These are phyloP conservation scores for Melanomma pulvis-pyrius DNA, from an alignment of 495 filamentous ascomycete genomes.

Conservation along the genomic window DNA sequence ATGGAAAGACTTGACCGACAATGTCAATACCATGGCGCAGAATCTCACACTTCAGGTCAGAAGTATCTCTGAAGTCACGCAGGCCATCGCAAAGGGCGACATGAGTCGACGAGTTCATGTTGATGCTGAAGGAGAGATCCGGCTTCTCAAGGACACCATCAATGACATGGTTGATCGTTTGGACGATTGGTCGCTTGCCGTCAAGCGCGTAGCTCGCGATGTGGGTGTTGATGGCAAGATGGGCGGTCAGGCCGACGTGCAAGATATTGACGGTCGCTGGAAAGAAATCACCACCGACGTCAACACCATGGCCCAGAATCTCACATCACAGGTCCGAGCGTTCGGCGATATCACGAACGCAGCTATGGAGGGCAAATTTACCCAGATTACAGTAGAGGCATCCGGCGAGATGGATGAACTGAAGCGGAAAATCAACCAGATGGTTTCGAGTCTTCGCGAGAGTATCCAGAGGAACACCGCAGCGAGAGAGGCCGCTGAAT, in stretches of 20 bases:
- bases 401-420: conserved; percentile 99
- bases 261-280: conserved; percentile 92
- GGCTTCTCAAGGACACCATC: conserved; percentile 93
- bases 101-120: conserved; percentile 97
- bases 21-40: conserved; percentile 92
- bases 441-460: conserved; percentile 94
- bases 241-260: conserved; percentile 95
- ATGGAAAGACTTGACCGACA: conserved; percentile 98
- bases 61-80: conserved; percentile 94
- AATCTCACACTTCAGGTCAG: conserved; percentile 95
- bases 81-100: conserved; percentile 92
- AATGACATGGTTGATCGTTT: conserved; percentile 99
- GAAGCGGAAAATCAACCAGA: conserved; percentile 99
- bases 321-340: conserved; percentile 96
- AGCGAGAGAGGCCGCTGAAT: conserved; percentile 91
- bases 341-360: conserved; percentile 98
- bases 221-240: conserved; percentile 98
- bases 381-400: conserved; percentile 95
- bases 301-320: conserved; percentile 97
- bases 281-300: conserved; percentile 98
- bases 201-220: conserved; percentile 94
- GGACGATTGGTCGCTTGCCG: conserved; percentile 94
- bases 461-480: conserved; percentile 98
- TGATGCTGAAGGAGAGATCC: conserved; percentile 91
- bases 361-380: conserved; percentile 95